phyloP scores from a whole-genome alignment of 176 grass and related monocot genomes.

The Pontederia crassipes region DNA sequence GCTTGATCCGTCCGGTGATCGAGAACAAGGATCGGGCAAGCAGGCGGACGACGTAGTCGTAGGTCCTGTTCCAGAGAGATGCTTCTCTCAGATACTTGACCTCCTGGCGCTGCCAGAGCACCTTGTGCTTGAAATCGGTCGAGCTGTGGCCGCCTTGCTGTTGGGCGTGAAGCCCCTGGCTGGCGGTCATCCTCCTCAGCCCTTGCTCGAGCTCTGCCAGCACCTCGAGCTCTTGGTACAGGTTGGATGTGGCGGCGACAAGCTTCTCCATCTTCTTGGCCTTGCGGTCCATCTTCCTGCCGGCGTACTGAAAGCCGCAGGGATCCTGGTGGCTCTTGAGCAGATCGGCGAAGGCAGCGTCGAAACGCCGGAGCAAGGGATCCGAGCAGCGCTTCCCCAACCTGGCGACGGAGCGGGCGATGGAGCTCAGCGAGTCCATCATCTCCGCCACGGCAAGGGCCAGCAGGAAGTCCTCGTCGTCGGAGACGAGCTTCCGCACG shows the following conservation, averaged over 20 bases:
- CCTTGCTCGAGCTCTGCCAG: slow-evolving; percentile 67
- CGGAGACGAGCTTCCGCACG: slow-evolving; percentile 42
- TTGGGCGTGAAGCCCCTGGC: neutral
- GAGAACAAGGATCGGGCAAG: slow-evolving; percentile 76
- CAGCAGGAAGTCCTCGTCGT: slow-evolving; percentile 47
- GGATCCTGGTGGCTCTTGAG: slow-evolving; percentile 29
- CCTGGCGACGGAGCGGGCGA: slow-evolving; percentile 22
- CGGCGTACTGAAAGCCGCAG: slow-evolving; percentile 34
- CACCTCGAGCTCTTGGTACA: slow-evolving; percentile 63
- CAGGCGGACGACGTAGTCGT: slow-evolving; percentile 65
- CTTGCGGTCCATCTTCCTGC: slow-evolving; percentile 67
- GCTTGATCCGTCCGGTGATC: slow-evolving; percentile 36
- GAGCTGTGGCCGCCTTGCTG: neutral
- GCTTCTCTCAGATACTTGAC: slow-evolving; percentile 49
- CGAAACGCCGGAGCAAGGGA: slow-evolving; percentile 48
- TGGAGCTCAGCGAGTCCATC: slow-evolving; percentile 15
- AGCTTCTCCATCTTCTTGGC: slow-evolving; percentile 73
- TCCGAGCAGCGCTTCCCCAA: slow-evolving; percentile 39
- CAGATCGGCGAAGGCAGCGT: slow-evolving; percentile 35
- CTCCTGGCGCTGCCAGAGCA: slow-evolving; percentile 50
- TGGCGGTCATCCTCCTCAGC: slow-evolving; percentile 12
- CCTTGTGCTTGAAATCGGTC: slow-evolving; percentile 27
- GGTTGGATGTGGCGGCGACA: slow-evolving; percentile 29
- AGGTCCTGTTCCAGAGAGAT: slow-evolving; percentile 48
- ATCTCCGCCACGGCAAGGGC: slow-evolving; percentile 44